Conservation (phyloP, 768 basidiomycete species). For the Roridomyces roridus region DNA sequence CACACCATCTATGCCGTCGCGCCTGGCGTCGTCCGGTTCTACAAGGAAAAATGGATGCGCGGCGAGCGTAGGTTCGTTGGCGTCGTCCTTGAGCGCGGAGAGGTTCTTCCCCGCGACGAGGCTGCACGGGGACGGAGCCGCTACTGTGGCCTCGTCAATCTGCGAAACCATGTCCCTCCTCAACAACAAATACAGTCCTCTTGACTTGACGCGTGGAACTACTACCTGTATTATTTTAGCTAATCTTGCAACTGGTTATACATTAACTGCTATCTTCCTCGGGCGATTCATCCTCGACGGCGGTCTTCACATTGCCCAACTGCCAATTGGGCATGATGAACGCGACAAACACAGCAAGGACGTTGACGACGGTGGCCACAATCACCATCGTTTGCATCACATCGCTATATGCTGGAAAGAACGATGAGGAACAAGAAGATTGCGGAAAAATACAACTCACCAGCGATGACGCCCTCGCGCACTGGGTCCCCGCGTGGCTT, state of each 20-base stretch:
- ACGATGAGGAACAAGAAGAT: background rate
- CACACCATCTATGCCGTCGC: constrained; percentile 92
- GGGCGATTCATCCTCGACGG: constrained; percentile 43
- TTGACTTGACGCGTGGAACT: constrained; percentile 5
- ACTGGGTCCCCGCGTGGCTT: constrained; percentile 61
- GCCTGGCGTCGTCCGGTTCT: constrained; percentile 95
- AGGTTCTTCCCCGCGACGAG: constrained; percentile 88
- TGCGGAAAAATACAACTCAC: constrained; percentile 33
- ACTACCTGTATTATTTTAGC: background rate
- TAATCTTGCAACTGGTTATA: background rate
- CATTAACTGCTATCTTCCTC: too few species aligned
- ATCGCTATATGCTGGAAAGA: constrained; percentile 52
- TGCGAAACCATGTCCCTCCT: constrained; percentile 39
- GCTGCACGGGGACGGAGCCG: constrained; percentile 77
- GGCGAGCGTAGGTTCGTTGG: constrained; percentile 84
- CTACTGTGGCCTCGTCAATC: constrained; percentile 78
- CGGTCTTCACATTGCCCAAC: constrained; percentile 75
- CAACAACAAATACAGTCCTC: constrained; percentile 17
- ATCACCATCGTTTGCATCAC: constrained; percentile 64
- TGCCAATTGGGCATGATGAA: constrained; percentile 70
- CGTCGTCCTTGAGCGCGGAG: constrained; percentile 81
- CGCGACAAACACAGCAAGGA: constrained; percentile 64
- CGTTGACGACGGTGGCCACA: constrained; percentile 55
- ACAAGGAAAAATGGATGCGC: constrained; percentile 79
- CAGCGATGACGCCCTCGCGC: constrained; percentile 67